Conservation (phyloP, 2,329 filamentous ascomycete genomes). For the Cercospora nicotianae region DNA sequence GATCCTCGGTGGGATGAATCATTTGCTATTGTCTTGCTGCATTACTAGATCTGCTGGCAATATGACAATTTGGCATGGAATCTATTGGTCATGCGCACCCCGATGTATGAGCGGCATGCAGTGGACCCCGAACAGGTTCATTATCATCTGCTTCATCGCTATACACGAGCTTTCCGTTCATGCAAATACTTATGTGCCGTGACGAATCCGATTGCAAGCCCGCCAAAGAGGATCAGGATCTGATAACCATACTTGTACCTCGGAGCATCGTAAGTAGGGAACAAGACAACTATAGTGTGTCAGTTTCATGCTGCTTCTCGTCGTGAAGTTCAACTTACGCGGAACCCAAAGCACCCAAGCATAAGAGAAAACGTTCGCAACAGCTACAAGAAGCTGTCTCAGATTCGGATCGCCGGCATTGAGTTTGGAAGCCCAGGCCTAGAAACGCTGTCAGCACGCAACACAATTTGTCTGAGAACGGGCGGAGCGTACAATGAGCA, state of each 20-base stretch:
- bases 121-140: neutral
- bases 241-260: constrained; percentile 23
- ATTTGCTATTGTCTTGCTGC: too few species aligned
- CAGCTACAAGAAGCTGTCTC: constrained; percentile 20
- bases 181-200: neutral
- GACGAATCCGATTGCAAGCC: constrained; percentile 14
- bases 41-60: neutral
- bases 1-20: neutral
- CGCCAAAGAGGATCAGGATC: constrained; percentile 19
- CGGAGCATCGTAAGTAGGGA: constrained; percentile 23
- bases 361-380: constrained; percentile 17
- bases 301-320: neutral
- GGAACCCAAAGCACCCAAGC: constrained; percentile 18
- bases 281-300: constrained; percentile 13
- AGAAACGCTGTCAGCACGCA: neutral
- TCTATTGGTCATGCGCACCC: neutral
- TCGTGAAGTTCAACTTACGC: neutral
- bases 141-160: neutral
- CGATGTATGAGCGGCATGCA: neutral
- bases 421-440: constrained; percentile 14
- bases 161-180: neutral
- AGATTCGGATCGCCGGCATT: constrained; percentile 18
- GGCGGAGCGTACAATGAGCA: constrained; percentile 8
- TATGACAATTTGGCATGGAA: neutral
- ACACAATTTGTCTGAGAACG: neutral